Evolutionary conservation across 2,329 filamentous ascomycete species (phyloP).

Genomic region (Trichoderma citrinoviride): DNA sequence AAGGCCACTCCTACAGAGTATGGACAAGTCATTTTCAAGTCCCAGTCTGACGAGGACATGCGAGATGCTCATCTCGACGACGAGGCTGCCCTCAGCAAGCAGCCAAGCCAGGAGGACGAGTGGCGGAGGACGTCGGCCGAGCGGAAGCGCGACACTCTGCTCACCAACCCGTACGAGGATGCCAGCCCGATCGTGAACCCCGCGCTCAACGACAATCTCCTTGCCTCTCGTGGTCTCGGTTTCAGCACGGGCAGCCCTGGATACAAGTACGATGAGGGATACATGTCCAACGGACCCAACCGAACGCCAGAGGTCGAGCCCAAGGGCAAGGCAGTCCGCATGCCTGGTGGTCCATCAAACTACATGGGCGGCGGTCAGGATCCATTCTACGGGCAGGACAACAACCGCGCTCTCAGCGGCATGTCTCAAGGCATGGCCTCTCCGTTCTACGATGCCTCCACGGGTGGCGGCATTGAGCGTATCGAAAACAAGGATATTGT

Average conservation of each 20-base stretch:
- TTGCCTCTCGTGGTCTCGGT: conserved; percentile 41
- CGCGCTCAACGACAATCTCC: conserved; percentile 50
- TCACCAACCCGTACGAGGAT: conserved; percentile 67
- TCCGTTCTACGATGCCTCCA: conserved; percentile 85
- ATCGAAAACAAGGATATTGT: conserved; percentile 98
- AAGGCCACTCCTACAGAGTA: conserved; percentile 49
- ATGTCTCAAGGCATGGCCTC: conserved; percentile 90
- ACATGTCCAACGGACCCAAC: conserved; percentile 72
- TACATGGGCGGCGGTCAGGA: conserved; percentile 55
- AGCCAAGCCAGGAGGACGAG: conserved; percentile 59
- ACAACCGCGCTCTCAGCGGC: conserved; percentile 72
- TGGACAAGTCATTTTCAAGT: conserved; percentile 27
- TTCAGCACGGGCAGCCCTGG: conserved; percentile 56
- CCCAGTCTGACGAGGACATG: conserved; percentile 34
- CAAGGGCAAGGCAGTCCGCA: conserved; percentile 56
- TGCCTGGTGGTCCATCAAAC: conserved; percentile 52
- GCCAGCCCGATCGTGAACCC: conserved; percentile 60
- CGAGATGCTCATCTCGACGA: conserved; percentile 41
- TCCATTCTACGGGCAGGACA: conserved; percentile 61
- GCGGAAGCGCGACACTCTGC: conserved; percentile 62
- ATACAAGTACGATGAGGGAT: conserved; percentile 78
- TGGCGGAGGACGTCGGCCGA: conserved; percentile 63
- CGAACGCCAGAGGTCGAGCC: conserved; percentile 52
- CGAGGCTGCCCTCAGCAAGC: conserved; percentile 51
- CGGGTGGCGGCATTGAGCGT: conserved; percentile 80